These are phyloP conservation scores for Brassica cretica DNA, from an alignment of 345 rosid species.

Conservation along the genomic window DNA sequence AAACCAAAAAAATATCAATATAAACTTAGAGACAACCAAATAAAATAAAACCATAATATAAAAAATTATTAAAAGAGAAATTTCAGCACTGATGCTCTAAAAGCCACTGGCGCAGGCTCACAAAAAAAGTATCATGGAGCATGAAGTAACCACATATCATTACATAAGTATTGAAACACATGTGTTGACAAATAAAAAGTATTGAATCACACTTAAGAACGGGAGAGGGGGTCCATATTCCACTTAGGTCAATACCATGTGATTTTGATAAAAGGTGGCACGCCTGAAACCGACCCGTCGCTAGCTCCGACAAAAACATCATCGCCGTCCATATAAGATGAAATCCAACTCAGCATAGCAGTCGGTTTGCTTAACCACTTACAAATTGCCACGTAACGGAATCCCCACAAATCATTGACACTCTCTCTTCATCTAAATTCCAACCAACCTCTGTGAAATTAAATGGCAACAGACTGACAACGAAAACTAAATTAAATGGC, in stretches of 20 bases:
- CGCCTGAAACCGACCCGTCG: slow-evolving; percentile 18
- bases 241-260: slow-evolving; percentile 6
- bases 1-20: too few species aligned
- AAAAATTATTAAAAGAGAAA: too few species aligned
- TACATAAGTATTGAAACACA: too few species aligned
- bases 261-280: slow-evolving; percentile 8
- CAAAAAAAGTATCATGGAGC: too few species aligned
- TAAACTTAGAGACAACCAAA: too few species aligned
- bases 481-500: not conserved
- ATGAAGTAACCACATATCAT: too few species aligned
- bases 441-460: slow-evolving; percentile 11
- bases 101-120: too few species aligned
- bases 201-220: not conserved
- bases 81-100: too few species aligned
- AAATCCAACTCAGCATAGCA: slow-evolving; percentile 11
- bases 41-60: too few species aligned
- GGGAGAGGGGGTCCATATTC: slow-evolving; percentile 15
- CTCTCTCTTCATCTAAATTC: not conserved
- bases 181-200: too few species aligned
- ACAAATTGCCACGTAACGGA: not conserved
- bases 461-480: not conserved
- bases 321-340: slow-evolving; percentile 19
- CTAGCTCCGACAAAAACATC: slow-evolving; percentile 27
- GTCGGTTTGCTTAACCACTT: slow-evolving; percentile 18
- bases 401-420: not conserved